Evolutionary conservation across 2,329 filamentous ascomycete species (phyloP), one percentile per base, ranked within the genome.

Genomic region (Sphaerostilbella broomeana): DNA sequence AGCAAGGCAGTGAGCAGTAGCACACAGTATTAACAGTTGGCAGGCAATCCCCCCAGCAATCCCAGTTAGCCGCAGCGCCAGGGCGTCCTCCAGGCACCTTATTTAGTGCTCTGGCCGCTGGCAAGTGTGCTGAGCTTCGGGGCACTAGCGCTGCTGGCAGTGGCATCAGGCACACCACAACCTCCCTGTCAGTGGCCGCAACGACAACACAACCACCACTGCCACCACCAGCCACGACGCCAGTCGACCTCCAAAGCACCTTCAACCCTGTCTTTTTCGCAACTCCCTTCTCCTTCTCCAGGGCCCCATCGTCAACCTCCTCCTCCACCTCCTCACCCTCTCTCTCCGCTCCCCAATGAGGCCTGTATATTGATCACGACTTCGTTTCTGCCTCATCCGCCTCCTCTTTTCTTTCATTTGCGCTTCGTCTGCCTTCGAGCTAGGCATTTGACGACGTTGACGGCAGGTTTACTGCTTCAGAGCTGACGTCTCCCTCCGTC

Each of bases 301-400:
- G 52, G 49, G 15, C 50, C 49, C 46, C 42, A 26, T 33, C 41
- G 18, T 40, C 40, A 39, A 29, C 38, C 38, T 40, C 42, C 35
- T 44, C 37, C 28, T 45, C 34, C 34, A 18, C 47, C 47, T 43
- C 51, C n/a, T n/a, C n/a, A n/a, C n/a, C n/a, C n/a, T n/a, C n/a
- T n/a, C n/a, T n/a, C n/a, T n/a, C n/a, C n/a, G n/a, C n/a, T n/a
- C 49, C 42, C 48, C 50, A 47, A 58, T 60, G 59, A 55, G 56
- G 57, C 58, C 51, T 61, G 56, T 62, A 58, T 59, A 59, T 60
- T 60, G 54, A 61, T 54, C 47, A 24, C 36, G 52, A 48, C 48
- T 58, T 56, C 50, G 51, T 55, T 56, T 56, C 52, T 52, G 50
- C 42, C 45, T 49, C 39, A 30, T 36, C 27, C n/a, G n/a, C n/a